Base-by-base conservation (phyloP, 805 yeast genomes). In the Blastobotrys attinorum region DNA sequence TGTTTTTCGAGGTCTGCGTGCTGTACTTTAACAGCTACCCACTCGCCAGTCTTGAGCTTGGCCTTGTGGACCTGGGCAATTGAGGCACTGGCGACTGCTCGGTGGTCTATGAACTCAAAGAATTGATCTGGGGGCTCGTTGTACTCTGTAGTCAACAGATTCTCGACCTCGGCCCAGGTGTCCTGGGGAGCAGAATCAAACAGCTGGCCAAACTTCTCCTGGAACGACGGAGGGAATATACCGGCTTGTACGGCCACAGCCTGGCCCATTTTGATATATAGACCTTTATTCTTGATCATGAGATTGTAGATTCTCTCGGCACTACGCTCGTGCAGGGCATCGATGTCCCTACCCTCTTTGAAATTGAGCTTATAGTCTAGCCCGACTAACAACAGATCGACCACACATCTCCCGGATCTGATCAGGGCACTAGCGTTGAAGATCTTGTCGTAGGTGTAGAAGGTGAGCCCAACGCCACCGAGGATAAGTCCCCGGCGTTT, bases 31-130 rank as follows among this genome's bases (percentile, higher is more conserved):
- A 90, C 95, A 1, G 97, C 97, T 3, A 89, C 97, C 57, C 71
- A 75, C 47, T 79, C 74, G 2, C 83, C 86, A 2, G 72, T 72
- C 47, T 67, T 73, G 43, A 89, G 60, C 3, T 62, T 72, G 0
- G 92, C 98, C 25, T 70, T 66, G 64, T 90, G 97, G 3, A 90
- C 98, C 58, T 90, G 98, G 0, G 97, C 97, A 50, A 90, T 70
- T 1, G 96, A 84, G 0, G 90, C 94, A 58, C 85, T 77, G 1
- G 90, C 92, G 15, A 81, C 65, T 1, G 90, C 85, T 1, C 39
- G 54, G 47, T 71, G 75, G 27, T 79, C 81, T 31, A 83, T 65
- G 5, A 49, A 47, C 2, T 70, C 71, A 43, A 79, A 62, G 1
- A 70, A 57, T 39, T 73, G 69, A 1, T 55, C 60, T 2, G 74